Evolutionary conservation across 164 flowering plant species (phyloP), one percentile per base, ranked within the genome.

Genomic region (Kingdonia uniflora): DNA sequence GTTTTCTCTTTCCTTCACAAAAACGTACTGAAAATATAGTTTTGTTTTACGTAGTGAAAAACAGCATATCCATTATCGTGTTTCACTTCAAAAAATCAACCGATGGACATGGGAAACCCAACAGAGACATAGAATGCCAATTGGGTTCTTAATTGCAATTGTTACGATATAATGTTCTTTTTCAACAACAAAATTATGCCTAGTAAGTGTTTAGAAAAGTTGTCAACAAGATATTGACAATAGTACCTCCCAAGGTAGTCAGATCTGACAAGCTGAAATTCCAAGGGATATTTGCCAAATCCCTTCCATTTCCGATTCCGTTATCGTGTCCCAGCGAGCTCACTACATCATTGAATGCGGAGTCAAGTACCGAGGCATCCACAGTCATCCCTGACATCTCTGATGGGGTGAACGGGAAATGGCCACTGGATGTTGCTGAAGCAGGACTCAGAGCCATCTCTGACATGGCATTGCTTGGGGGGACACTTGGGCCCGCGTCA

Each of bases 371-470:
- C 62, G 94, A 80, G 38, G 90, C 63, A 39, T 88, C 99, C 4
- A 85, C 80, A 40, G 88, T 95, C 71, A 88, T 84, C 50, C 95
- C 95, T 19, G 96, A 72, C 39, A 91, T 79, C 51, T 92, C 96
- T 51, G 96, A 70, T 16, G 96, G 75, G 60, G 76, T 80, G 71
- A 92, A 92, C 2, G 95, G 91, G 54, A 92, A 88, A 71, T 88
- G 95, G n/a, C 95, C 96, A 69, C 85, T 85, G 14, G 95, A 92
- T 56, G 92, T 85, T 48, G 76, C 92, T 41, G 96, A 92, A 14
- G 91, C 68, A n/a, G 99, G 94, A 72, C 99, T 92, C 29, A 84
- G 72, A 24, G 91, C 75, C 87, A 92, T 79, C 41, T 92, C 96
- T 57, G 96, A 80, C 77, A 82, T 74, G 59, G 89, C 84, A 69